Evolutionary conservation across 1,284 basidiomycete species (phyloP).

Genomic region (Malassezia vespertilionis): DNA sequence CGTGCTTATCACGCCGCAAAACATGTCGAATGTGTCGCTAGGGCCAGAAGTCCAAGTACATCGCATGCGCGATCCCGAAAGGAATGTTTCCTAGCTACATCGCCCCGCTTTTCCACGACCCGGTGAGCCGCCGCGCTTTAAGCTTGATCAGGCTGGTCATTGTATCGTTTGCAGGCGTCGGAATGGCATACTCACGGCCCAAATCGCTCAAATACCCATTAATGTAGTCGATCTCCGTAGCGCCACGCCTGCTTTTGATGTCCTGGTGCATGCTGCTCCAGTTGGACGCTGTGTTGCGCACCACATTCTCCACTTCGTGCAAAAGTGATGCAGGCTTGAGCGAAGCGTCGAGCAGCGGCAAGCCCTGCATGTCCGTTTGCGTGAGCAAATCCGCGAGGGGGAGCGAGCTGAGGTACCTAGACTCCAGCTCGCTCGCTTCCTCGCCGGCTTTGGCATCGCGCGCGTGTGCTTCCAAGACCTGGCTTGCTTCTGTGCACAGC

Average conservation of each 20-base stretch:
- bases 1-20: slow-evolving; percentile 40
- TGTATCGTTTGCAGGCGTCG: slow-evolving; percentile 57
- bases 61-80: slow-evolving; percentile 20
- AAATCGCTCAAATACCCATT: slow-evolving; percentile 71
- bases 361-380: slow-evolving; percentile 16
- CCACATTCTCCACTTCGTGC: slow-evolving; percentile 28
- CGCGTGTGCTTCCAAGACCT: slow-evolving; percentile 32
- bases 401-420: slow-evolving; percentile 8
- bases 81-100: slow-evolving; percentile 8
- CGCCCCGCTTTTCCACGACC: slow-evolving; percentile 8
- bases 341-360: slow-evolving; percentile 28
- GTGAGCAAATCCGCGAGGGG: slow-evolving; percentile 18
- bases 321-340: slow-evolving; percentile 28
- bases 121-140: slow-evolving; percentile 39
- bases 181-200: slow-evolving; percentile 57
- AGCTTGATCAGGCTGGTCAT: slow-evolving; percentile 59
- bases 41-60: slow-evolving; percentile 19
- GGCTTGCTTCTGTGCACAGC: slow-evolving; percentile 30
- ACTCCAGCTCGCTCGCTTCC: slow-evolving; percentile 2
- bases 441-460: slow-evolving; percentile 20
- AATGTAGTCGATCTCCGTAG: slow-evolving; percentile 56
- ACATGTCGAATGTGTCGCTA: slow-evolving; percentile 28
- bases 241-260: slow-evolving; percentile 21
- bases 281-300: slow-evolving; percentile 26
- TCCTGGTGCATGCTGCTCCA: slow-evolving; percentile 41